Percentiles rank a stretch among this genome's conserved stretches.
Evolutionary conservation across 2,329 filamentous ascomycete species (phyloP).

Genomic region (Diplodia mutila): DNA sequence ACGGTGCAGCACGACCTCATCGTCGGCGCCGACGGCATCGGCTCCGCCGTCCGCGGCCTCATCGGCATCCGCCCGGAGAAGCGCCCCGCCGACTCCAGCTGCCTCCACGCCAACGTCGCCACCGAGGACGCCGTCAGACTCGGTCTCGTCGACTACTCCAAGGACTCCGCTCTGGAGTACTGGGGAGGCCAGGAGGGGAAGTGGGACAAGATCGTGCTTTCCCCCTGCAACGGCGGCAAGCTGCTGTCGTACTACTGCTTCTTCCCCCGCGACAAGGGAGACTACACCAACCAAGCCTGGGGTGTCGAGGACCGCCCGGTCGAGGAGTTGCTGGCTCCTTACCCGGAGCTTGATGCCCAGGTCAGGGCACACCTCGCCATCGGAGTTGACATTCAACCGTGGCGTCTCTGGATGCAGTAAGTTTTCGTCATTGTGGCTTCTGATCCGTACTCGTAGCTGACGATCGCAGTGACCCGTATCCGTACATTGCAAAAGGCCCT

Average conservation of each 20-base stretch:
- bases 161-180: constrained; percentile 66
- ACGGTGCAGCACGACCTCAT: constrained; percentile 61
- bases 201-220: constrained; percentile 70
- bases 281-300: constrained; percentile 49
- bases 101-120: constrained; percentile 66
- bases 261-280: constrained; percentile 63
- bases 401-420: constrained; percentile 70
- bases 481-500: constrained; percentile 29
- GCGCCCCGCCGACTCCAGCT: constrained; percentile 63
- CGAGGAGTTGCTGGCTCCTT: constrained; percentile 64
- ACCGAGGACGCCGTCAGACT: constrained; percentile 63
- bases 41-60: constrained; percentile 64
- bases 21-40: constrained; percentile 69
- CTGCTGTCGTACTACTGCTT: constrained; percentile 73
- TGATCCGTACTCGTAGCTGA: neutral
- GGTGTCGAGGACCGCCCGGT: constrained; percentile 5
- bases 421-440: constrained; percentile 54
- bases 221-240: constrained; percentile 68
- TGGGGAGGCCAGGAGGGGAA: constrained; percentile 70
- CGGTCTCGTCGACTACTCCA: constrained; percentile 66
- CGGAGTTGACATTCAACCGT: constrained; percentile 65
- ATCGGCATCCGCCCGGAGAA: constrained; percentile 66
- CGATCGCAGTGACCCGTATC: neutral
- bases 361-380: constrained; percentile 63
- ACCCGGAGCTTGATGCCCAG: constrained; percentile 62